Evolutionary conservation across 768 basidiomycete genomes (phyloP).

Genomic region (Lyophyllum shimeji): DNA sequence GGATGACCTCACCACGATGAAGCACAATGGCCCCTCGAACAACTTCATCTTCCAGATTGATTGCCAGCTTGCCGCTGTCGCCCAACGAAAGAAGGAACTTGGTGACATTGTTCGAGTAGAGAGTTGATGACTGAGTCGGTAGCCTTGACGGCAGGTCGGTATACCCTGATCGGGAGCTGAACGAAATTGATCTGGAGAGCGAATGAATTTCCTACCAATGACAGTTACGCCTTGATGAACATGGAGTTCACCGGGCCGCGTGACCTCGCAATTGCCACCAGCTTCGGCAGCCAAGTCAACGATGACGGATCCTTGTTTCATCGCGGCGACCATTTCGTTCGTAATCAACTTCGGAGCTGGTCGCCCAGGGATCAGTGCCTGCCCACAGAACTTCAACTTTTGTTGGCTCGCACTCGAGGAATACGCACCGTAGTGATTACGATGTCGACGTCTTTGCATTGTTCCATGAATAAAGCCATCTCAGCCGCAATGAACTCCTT

Average conservation of each 20-base stretch:
- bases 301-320: conserved; percentile 90
- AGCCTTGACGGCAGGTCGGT: conserved; percentile 86
- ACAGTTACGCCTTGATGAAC: conserved; percentile 78
- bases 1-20: conserved; percentile 63
- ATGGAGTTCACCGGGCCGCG: conserved; percentile 70
- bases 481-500: conserved; percentile 88
- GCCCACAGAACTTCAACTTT: neutral
- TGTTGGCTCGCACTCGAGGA: neutral
- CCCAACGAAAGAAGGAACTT: conserved; percentile 86
- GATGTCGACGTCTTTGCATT: conserved; percentile 88
- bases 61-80: conserved; percentile 55
- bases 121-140: conserved; percentile 85
- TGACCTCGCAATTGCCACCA: conserved; percentile 88
- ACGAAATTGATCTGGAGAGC: neutral
- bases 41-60: conserved; percentile 83
- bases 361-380: conserved; percentile 85
- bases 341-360: conserved; percentile 86
- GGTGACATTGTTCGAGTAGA: conserved; percentile 90
- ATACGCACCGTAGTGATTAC: conserved; percentile 73
- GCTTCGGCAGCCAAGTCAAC: conserved; percentile 87
- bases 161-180: conserved; percentile 51
- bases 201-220: conserved; percentile 53
- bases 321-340: conserved; percentile 83
- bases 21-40: conserved; percentile 78
- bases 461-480: conserved; percentile 86